Percentiles rank a stretch among this genome's conserved stretches.
phyloP scores from a whole-genome alignment of 139 green algal genomes.

The Trebouxia sp. region DNA sequence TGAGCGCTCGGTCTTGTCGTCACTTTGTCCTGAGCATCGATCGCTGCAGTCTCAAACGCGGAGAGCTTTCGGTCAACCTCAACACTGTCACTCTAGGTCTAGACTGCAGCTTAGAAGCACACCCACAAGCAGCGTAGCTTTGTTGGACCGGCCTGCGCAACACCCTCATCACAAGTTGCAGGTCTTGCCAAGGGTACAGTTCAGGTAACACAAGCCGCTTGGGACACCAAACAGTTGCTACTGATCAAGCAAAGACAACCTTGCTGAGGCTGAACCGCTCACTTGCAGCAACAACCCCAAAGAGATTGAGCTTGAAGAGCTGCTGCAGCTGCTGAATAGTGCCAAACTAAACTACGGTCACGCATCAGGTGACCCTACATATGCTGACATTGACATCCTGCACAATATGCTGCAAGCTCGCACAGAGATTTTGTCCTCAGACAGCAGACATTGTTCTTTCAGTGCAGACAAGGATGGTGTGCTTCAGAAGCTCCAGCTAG shows the following conservation, averaged over 20 bases:
- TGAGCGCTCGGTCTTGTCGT: no score
- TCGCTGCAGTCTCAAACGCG: background rate
- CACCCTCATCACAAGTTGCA: conserved; percentile 1
- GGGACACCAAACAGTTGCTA: no score
- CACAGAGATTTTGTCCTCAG: no score
- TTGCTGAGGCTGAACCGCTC: background rate
- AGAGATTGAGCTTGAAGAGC: background rate
- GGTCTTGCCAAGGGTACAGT: conserved; percentile 9
- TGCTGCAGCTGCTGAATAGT: background rate
- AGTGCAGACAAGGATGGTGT: background rate
- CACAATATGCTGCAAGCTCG: background rate
- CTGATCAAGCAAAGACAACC: background rate
- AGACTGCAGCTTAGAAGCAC: background rate
- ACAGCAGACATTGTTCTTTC: background rate
- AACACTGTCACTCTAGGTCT: background rate
- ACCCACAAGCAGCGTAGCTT: background rate
- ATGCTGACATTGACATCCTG: background rate
- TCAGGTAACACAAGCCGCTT: background rate
- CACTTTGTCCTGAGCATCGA: no score
- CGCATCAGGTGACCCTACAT: no score
- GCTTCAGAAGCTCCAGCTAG: background rate
- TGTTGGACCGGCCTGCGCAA: background rate
- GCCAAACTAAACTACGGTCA: background rate
- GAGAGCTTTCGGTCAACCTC: background rate
- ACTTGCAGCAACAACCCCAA: background rate